Evolutionary conservation across 225 moss, liverwort and hornwort genomes (phyloP), one percentile per base, ranked within the genome.

Genomic region (Lunularia cruciata): DNA sequence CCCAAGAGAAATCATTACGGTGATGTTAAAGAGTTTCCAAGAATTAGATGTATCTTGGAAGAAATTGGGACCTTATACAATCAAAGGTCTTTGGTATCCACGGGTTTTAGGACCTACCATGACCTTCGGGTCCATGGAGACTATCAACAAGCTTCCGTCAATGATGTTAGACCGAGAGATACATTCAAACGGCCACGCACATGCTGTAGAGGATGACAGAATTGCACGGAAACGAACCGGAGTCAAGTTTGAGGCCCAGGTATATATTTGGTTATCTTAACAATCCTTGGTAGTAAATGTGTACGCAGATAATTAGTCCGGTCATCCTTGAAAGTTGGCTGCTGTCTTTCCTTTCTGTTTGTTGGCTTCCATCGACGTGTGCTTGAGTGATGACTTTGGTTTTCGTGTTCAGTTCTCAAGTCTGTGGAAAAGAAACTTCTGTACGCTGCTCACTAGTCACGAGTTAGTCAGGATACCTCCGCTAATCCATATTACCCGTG

Each of bases 201-300:
- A 30, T 45, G 16, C 42, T 26, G 38, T 34, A 26, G 39, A 42
- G 42, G 39, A 69, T 30, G 57, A 69, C 5, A 43, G 56, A 15
- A 12, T 1, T 15, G 15, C 6, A 67, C n/a, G 43, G 18, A 32
- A 57, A 40, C 56, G 6, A 12, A 30, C 38, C 28, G 55, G n/a
- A 40, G 56, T 69, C 56, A 69, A 69, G 45, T 69, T 69, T 18
- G 69, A 69, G 16, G 27, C 57, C 19, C 69, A 69, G 69, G 69
- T 69, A 43, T 57, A 28, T 31, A 69, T 22, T 25, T 36, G n/a
- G n/a, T n/a, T n/a, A n/a, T n/a, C n/a, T n/a, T n/a, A n/a, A n/a
- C n/a, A n/a, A n/a, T n/a, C n/a, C n/a, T n/a, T n/a, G n/a, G n/a
- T n/a, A n/a, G n/a, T n/a, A n/a, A n/a, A n/a, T n/a, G n/a, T n/a